Percentiles rank a stretch among this genome's conserved stretches.
Conservation (phyloP, 768 basidiomycete genomes). For the Suillus brevipes region DNA sequence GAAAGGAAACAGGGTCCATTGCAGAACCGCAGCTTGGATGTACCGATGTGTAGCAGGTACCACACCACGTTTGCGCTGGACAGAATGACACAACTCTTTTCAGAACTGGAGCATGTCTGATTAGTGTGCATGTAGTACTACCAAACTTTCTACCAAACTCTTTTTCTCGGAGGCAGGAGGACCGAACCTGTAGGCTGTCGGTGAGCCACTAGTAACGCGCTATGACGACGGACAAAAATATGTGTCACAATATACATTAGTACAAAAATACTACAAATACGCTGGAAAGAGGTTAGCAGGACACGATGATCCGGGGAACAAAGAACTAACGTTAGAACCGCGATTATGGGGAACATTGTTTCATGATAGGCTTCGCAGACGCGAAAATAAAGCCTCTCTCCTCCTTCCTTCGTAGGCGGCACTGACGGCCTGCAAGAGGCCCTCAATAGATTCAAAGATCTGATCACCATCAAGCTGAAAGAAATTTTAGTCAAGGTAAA, state of each 20-base stretch:
- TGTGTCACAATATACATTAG: not conserved
- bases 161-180: not conserved
- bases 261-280: conserved; percentile 6
- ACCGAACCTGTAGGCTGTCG: not conserved
- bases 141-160: not conserved
- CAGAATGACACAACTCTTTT: not conserved
- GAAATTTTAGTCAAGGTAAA: conserved; percentile 14
- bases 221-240: conserved; percentile 2
- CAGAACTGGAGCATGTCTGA: not conserved
- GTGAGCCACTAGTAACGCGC: not conserved
- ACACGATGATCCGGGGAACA: not conserved
- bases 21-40: conserved; percentile 11
- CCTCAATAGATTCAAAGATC: conserved; percentile 60
- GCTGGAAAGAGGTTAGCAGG: conserved; percentile 1
- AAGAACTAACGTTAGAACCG: not conserved
- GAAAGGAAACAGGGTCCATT: conserved; percentile 40
- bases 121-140: not conserved
- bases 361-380: conserved; percentile 42
- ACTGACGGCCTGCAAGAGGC: conserved; percentile 55
- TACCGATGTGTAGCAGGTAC: not conserved
- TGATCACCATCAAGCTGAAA: conserved; percentile 27
- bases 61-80: not conserved
- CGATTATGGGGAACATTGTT: not conserved
- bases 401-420: conserved; percentile 49
- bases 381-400: conserved; percentile 48